Conservation (phyloP, 805 yeast genomes). For the Tetrapisispora iriomotensis region DNA sequence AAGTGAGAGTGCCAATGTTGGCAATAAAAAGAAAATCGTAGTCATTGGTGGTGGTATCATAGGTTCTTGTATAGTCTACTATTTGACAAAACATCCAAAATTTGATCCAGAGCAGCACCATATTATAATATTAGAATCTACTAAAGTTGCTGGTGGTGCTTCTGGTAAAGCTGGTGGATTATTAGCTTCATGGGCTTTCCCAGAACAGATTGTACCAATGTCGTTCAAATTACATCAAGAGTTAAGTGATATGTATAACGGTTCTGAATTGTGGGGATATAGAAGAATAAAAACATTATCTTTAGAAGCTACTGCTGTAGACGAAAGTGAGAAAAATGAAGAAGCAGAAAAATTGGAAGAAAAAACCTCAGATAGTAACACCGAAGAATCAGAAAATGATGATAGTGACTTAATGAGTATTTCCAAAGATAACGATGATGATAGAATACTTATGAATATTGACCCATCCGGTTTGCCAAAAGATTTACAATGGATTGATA, state of each 20-base stretch:
- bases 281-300: conserved; percentile 79
- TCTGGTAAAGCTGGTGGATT: conserved; percentile 96
- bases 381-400: not conserved
- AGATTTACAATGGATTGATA: conserved; percentile 69
- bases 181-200: conserved; percentile 93
- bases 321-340: not conserved
- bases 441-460: conserved; percentile 3
- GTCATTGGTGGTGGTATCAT: conserved; percentile 94
- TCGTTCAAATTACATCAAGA: conserved; percentile 81
- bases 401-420: conserved; percentile 17
- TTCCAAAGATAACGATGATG: conserved; percentile 15
- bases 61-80: conserved; percentile 92
- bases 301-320: conserved; percentile 48
- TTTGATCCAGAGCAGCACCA: conserved; percentile 66
- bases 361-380: not conserved
- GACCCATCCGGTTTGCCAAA: conserved; percentile 36
- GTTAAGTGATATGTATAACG: conserved; percentile 65
- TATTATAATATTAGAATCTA: conserved; percentile 78
- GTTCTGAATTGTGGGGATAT: conserved; percentile 89
- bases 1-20: conserved; percentile 17
- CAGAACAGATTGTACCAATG: conserved; percentile 84
- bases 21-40: conserved; percentile 62
- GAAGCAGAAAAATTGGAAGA: conserved; percentile 42
- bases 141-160: conserved; percentile 94
- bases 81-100: conserved; percentile 70